Evolutionary conservation across 2,329 filamentous ascomycete genomes (phyloP).

Genomic region (Podosphaera leucotricha): DNA sequence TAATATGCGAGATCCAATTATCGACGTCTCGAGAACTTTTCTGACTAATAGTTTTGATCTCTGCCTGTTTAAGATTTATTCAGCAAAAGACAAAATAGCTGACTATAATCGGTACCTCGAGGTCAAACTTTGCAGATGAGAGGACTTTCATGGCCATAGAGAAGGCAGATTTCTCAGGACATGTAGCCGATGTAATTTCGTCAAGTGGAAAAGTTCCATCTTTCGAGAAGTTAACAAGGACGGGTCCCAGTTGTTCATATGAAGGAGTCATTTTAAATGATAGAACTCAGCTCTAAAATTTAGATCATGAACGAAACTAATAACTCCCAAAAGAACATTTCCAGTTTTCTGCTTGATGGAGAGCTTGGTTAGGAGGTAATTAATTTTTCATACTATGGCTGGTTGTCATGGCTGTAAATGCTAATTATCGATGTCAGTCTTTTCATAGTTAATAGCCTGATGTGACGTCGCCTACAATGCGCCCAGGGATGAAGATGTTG

Average conservation of each 20-base stretch:
- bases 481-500: too few relatives aligned
- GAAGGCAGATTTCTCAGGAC: slow-evolving; percentile 15
- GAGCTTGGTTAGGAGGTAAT: too few relatives aligned
- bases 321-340: too few relatives aligned
- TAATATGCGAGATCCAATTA: slow-evolving; percentile 67
- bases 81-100: background rate
- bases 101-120: slow-evolving; percentile 19
- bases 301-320: background rate
- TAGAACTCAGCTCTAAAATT: background rate
- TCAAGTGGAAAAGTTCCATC: slow-evolving; percentile 25
- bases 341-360: too few relatives aligned
- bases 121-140: slow-evolving; percentile 19
- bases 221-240: slow-evolving; percentile 38
- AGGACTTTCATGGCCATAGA: slow-evolving; percentile 21
- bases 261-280: slow-evolving; percentile 17
- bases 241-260: slow-evolving; percentile 23
- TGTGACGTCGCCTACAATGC: too few relatives aligned
- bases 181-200: slow-evolving; percentile 17
- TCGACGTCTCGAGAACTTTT: slow-evolving; percentile 60
- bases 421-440: too few relatives aligned
- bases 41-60: slow-evolving; percentile 55
- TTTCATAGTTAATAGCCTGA: too few relatives aligned
- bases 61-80: slow-evolving; percentile 14
- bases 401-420: too few relatives aligned
- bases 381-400: too few relatives aligned